Percentiles rank a stretch among this genome's conserved stretches.
Conservation (phyloP, 129 eudicot genomes). For the Helichrysum umbraculigerum region DNA sequence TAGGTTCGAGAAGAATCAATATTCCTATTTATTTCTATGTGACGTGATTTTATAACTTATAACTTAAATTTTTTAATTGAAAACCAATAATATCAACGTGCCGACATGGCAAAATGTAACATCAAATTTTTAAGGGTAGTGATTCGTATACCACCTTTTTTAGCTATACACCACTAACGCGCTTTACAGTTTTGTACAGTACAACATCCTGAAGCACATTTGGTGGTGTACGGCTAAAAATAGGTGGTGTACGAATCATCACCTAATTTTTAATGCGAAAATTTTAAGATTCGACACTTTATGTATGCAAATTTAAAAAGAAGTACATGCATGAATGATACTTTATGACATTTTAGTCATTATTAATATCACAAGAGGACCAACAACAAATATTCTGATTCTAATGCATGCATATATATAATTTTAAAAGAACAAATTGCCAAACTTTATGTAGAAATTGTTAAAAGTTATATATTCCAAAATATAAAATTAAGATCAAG, state of each 20-base stretch:
- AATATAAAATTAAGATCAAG: background rate
- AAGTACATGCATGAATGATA: background rate
- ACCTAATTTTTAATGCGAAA: background rate
- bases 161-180: too few relatives aligned
- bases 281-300: background rate
- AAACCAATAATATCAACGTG: background rate
- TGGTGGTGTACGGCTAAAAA: too few relatives aligned
- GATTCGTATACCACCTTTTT: too few relatives aligned
- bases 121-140: too few relatives aligned
- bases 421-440: background rate
- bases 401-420: background rate
- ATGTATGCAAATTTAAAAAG: background rate
- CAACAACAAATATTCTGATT: background rate
- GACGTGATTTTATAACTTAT: too few relatives aligned
- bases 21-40: too few relatives aligned
- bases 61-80: too few relatives aligned
- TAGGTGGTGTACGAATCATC: too few relatives aligned
- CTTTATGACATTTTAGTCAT: background rate
- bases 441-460: background rate
- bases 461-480: too few relatives aligned
- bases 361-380: background rate
- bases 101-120: background rate
- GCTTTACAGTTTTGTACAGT: too few relatives aligned
- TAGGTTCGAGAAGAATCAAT: too few relatives aligned
- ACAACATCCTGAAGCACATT: too few relatives aligned